A percentile compares a stretch with the other conserved stretches of the same genome.
Conservation (phyloP, 2,329 filamentous ascomycete species). For the Esteya vermicola region DNA sequence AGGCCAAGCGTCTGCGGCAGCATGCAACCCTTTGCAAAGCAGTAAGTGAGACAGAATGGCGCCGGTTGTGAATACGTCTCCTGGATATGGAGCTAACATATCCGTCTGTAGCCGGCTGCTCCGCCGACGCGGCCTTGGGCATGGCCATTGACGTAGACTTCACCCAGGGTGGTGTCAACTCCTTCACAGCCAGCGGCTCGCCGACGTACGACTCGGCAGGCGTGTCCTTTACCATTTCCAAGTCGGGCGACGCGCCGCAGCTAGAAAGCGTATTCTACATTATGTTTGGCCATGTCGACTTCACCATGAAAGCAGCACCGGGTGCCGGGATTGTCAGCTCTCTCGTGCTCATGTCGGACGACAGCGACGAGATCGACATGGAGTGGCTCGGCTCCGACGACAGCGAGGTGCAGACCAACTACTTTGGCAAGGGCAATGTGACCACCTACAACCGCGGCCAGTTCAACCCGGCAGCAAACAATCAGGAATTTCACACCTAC, state of each 20-base stretch:
- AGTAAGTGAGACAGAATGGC: neutral
- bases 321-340: conserved; percentile 89
- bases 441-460: conserved; percentile 76
- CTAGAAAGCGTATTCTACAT: conserved; percentile 91
- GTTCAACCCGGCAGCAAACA: conserved; percentile 56
- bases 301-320: conserved; percentile 71
- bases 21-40: neutral
- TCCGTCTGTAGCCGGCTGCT: conserved; percentile 50
- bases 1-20: neutral
- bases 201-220: conserved; percentile 66
- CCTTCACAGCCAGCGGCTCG: conserved; percentile 55
- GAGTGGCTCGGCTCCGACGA: conserved; percentile 80
- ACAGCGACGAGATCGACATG: conserved; percentile 91
- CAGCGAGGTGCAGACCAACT: conserved; percentile 83
- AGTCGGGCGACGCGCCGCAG: conserved; percentile 71
- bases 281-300: conserved; percentile 91
- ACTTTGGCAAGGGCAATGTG: conserved; percentile 86
- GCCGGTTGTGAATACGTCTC: too few relatives aligned
- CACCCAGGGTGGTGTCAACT: conserved; percentile 59
- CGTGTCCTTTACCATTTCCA: conserved; percentile 63
- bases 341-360: conserved; percentile 79
- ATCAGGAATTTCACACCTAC: conserved; percentile 72
- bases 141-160: conserved; percentile 78
- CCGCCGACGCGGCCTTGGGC: conserved; percentile 66
- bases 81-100: too few relatives aligned